Evolutionary conservation across 2,329 filamentous ascomycete species (phyloP), one percentile per base, ranked within the genome.

Genomic region (Scedosporium boydii): DNA sequence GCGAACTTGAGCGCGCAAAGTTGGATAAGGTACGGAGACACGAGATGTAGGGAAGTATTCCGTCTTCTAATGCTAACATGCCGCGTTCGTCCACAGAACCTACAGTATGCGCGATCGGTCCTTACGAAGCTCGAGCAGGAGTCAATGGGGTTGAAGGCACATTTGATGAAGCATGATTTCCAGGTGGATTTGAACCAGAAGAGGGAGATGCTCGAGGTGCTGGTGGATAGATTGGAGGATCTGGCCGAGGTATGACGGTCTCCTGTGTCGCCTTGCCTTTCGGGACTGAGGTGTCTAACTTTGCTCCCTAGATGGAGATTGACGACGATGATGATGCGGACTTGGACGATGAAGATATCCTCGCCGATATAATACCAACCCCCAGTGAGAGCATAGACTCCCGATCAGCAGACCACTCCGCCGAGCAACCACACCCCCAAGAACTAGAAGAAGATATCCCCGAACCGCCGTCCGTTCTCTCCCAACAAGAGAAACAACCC

Each of bases 151-250:
- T 62, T 76, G 77, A 69, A 80, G 81, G 65, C 84, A 82, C 68
- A 78, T 81, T 34, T 76, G 75, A 66, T 79, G 80, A 66, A 82
- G 85, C 77, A 65, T 78, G 72, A 42, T 7, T 46, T 64, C 58
- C 87, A 91, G 72, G 74, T 77, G 23, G 86, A 89, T 65, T 77
- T 93, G 38, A 80, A 83, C 64, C 75, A 76, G 53, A 89, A 90
- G 69, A 82, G 87, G 63, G 85, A 89, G 42, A 71, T 84, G 4
- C 78, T 92, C 60, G 88, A 90, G 68, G 78, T 82, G 61, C 73
- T 93, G 51, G 77, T 83, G 53, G 85, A 90, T 67, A 79, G 87
- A 44, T 73, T 93, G 65, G 78, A 85, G 63, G 89, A 93, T 68
- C 71, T 92, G 9, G 82, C 86, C 67, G 84, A 90, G 66, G 80